Conservation (phyloP, 257 asterid genomes). For the Craterostigma plantagineum region DNA sequence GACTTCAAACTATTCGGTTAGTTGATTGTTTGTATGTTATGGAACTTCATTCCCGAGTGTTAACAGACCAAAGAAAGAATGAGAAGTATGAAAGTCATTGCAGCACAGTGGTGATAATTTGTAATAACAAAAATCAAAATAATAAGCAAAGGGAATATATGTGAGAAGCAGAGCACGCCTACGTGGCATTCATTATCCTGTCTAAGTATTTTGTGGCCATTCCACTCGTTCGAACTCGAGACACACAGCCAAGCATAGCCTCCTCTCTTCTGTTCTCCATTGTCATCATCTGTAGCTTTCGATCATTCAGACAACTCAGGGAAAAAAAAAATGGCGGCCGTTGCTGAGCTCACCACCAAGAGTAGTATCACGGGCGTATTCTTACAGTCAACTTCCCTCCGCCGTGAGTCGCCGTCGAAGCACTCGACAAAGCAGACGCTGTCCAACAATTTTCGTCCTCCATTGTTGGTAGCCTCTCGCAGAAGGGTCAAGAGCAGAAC, state of each 20-base stretch:
- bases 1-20: no score
- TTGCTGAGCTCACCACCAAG: conserved; percentile 17
- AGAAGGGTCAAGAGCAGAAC: background rate
- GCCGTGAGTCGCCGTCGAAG: conserved; percentile 10
- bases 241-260: background rate
- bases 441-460: conserved; percentile 10
- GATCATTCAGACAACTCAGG: no score
- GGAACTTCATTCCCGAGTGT: no score
- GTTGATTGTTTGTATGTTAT: no score
- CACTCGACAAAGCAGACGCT: background rate
- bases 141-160: no score
- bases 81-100: no score
- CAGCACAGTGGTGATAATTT: no score
- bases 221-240: conserved; percentile 4
- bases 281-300: no score
- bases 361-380: conserved; percentile 12
- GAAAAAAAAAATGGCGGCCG: conserved; percentile 5
- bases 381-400: conserved; percentile 20
- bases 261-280: background rate
- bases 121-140: no score
- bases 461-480: conserved; percentile 8
- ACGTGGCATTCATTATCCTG: conserved; percentile 7
- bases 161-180: no score
- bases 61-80: no score
- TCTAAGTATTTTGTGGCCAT: conserved; percentile 19